Evolutionary conservation across 75 land plant genomes (phyloP), one percentile per base, ranked within the genome.

Genomic region (Pinus taeda): DNA sequence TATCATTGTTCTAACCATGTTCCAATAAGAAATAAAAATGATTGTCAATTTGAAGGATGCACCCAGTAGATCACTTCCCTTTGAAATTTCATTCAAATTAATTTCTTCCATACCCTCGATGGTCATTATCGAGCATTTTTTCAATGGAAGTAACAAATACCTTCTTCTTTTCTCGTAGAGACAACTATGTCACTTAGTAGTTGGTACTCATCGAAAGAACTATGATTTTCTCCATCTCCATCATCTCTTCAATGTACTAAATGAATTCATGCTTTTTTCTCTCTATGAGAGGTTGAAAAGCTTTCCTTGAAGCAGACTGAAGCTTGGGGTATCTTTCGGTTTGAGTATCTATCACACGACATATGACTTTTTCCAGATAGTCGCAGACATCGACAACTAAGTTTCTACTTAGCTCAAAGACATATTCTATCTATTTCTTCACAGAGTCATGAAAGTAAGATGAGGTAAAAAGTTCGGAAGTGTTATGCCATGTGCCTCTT

Each of bases 291-390:
- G 15, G 15, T 24, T 65, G 12, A 13, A 30, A 24, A 26, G 6
- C 20, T 30, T 21, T 65, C 22, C n/a, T 65, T 26, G 36, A 24
- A 12, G 26, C 3, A 17, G 62, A 17, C 49, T 56, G 56, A 59
- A 75, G 6, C 18, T 30, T 49, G 15, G 77, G 78, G 49, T 80
- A 80, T 7, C 71, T 55, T 49, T 75, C 24, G 5, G 42, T 39
- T 39, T 39, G 42, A 39, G 4, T 39, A 39, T 39, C 42, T 39
- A 39, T 39, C 42, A 80, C 56, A 14, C 33, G 29, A 17, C 53
- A 60, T 20, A 80, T 77, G 11, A 80, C 71, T 20, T 65, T 56
- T 9, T 59, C 26, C 57, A 75, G 57, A 57, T 80, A 75, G 3
- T 57, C 59, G 36, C 60, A 61, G 7, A 57, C 26, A 30, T 75